Base-by-base conservation (phyloP, 2,329 filamentous ascomycete genomes). In the Aspergillus quadrilineatus region DNA sequence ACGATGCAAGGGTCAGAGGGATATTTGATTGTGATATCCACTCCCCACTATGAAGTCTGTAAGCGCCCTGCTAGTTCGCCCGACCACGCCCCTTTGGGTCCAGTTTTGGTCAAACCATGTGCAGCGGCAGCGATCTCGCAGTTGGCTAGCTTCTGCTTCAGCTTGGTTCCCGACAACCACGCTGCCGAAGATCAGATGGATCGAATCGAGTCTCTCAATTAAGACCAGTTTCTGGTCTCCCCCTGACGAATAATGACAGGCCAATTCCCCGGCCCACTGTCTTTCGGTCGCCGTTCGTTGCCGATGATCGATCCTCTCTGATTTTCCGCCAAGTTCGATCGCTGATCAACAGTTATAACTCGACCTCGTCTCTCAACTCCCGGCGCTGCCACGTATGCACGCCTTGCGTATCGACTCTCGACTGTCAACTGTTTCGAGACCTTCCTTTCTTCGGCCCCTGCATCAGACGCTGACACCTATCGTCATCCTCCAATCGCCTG, bases 391-490 rank as follows among this genome's bases (percentile, higher is more conserved):
- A 63, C 59, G 56, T 60, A 43, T 60, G 56, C 42, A 55, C 45
- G 45, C 15, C 9, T n/a, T 17, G 29, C 49, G 44, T 50, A 22
- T 22, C 22, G 22, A 22, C 22, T 22, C 22, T 22, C 59, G 44
- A 56, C 39, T 59, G 55, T 55, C 50, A 52, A 39, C 53, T 37
- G 36, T 44, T 39, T 59, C 51, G 53, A 60, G 54, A 55, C 52
- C n/a, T 56, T 55, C 56, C 17, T 22, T 22, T 22, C 22, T 43
- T 37, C 55, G 50, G 56, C 57, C 49, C 22, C 58, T 57, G 53
- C 61, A 60, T 48, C 57, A 66, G 60, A 62, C 65, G 60, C 63
- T 50, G 54, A 57, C 53, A 50, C 51, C 47, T 48, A 44, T 61
- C 41, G 47, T 57, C 36, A 50, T 29, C 46, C 57, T 53, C 49